Conservation (phyloP, 352 stramenopile genomes). For the Phytopythium litorale region DNA sequence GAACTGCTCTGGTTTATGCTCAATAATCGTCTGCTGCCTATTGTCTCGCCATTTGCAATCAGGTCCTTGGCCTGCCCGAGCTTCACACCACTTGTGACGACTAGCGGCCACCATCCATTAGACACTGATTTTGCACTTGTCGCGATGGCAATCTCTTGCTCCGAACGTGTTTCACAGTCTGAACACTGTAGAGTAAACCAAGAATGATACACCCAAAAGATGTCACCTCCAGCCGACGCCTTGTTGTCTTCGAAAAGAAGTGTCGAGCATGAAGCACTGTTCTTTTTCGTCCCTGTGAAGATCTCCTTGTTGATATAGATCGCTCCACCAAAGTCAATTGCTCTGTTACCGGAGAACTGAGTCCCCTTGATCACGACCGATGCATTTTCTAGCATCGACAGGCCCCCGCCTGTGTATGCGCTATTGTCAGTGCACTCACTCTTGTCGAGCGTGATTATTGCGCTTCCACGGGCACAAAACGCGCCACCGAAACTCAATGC, state of each 20-base stretch:
- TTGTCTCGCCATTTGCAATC: neutral
- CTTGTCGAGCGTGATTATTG: constrained; percentile 12
- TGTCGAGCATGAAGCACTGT: constrained; percentile 10
- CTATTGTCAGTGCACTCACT: constrained; percentile 27
- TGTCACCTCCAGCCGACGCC: constrained; percentile 34
- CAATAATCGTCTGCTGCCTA: neutral
- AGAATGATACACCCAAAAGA: constrained; percentile 59
- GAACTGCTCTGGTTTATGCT: constrained; percentile 4
- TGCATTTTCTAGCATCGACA: constrained; percentile 37
- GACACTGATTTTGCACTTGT: constrained; percentile 42
- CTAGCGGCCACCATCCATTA: constrained; percentile 49
- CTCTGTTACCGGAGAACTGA: constrained; percentile 35
- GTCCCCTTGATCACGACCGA: constrained; percentile 19
- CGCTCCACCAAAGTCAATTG: constrained; percentile 45
- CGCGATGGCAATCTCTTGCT: constrained; percentile 9
- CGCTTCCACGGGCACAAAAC: constrained; percentile 24
- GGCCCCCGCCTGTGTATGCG: constrained; percentile 43
- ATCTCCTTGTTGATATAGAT: constrained; percentile 44
- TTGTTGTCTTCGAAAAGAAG: constrained; percentile 30
- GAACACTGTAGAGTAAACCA: constrained; percentile 36
- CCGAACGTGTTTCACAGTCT: constrained; percentile 12
- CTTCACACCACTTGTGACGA: constrained; percentile 60
- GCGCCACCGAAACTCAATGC: constrained; percentile 45
- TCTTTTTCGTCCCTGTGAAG: neutral
- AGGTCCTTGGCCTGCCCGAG: constrained; percentile 17